These are phyloP conservation scores for Penicillium herquei DNA, from an alignment of 495 filamentous ascomycete species.

Conservation along the genomic window DNA sequence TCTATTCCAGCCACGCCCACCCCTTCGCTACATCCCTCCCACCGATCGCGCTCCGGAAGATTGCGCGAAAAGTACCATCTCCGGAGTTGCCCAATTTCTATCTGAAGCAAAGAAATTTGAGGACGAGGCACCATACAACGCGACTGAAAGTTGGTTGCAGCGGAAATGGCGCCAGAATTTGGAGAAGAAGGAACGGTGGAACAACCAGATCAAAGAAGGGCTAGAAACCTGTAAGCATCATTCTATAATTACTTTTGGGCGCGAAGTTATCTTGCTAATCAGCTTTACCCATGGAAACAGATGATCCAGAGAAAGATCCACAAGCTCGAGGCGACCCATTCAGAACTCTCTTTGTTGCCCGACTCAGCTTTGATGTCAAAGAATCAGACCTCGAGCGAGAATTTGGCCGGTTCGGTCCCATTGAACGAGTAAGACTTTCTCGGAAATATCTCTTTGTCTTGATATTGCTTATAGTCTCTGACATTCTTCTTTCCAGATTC, in stretches of 20 bases:
- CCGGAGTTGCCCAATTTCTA: constrained; percentile 72
- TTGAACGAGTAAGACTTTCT: constrained; percentile 68
- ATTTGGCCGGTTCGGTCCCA: constrained; percentile 91
- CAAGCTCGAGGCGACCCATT: constrained; percentile 91
- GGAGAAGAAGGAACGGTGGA: constrained; percentile 69
- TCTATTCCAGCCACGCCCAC: constrained; percentile 90
- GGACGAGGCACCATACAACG: constrained; percentile 68
- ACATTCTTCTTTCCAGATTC: constrained; percentile 61
- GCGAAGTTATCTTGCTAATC: constrained; percentile 6
- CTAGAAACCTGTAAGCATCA: constrained; percentile 63
- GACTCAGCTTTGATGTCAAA: constrained; percentile 84
- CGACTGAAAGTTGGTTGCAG: constrained; percentile 93
- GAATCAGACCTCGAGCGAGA: constrained; percentile 90
- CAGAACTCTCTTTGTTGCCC: constrained; percentile 90
- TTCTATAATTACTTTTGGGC: background rate
- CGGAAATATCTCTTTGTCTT: background rate
- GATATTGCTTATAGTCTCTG: constrained; percentile 2
- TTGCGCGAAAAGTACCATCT: constrained; percentile 63
- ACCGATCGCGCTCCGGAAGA: constrained; percentile 81
- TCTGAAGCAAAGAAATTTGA: constrained; percentile 66
- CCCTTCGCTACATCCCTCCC: constrained; percentile 85
- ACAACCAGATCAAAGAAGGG: constrained; percentile 64
- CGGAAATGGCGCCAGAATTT: constrained; percentile 71
- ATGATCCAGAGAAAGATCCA: constrained; percentile 65
- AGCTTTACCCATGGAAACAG: constrained; percentile 35